phyloP scores from a whole-genome alignment of 2,329 filamentous ascomycete genomes.

The Metarhizium rileyi region DNA sequence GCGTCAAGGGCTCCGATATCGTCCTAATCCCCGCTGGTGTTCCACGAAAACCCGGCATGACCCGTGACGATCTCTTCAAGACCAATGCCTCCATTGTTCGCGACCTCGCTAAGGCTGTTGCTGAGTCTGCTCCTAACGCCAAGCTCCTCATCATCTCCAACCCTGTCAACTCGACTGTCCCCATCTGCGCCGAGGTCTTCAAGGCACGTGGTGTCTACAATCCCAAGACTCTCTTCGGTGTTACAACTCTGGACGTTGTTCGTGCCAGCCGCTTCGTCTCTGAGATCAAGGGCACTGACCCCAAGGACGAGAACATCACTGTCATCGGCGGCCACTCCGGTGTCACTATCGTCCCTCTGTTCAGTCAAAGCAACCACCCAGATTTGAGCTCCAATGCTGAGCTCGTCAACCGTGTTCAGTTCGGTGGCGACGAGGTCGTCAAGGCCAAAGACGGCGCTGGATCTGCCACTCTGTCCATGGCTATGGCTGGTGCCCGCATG shows the following conservation, averaged over 20 bases:
- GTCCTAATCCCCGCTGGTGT: constrained; percentile 98
- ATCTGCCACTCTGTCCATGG: constrained; percentile 97
- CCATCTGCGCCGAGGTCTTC: constrained; percentile 95
- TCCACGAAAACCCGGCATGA: constrained; percentile 99
- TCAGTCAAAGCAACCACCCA: constrained; percentile 85
- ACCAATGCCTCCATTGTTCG: constrained; percentile 99
- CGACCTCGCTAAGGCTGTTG: constrained; percentile 91
- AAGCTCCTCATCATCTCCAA: constrained; percentile 98
- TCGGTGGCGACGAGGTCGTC: constrained; percentile 98
- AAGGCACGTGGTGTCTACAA: constrained; percentile 95
- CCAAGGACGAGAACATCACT: constrained; percentile 85
- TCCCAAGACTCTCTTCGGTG: constrained; percentile 97
- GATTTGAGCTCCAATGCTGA: constrained; percentile 68
- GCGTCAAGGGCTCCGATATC: constrained; percentile 81
- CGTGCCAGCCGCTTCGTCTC: constrained; percentile 96
- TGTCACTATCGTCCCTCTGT: constrained; percentile 95
- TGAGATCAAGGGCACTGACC: constrained; percentile 84
- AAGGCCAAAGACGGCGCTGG: constrained; percentile 97
- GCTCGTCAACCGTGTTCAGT: constrained; percentile 92
- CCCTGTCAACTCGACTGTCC: constrained; percentile 99
- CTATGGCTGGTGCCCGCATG: constrained; percentile 77
- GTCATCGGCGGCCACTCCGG: constrained; percentile 96
- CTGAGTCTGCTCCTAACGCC: constrained; percentile 79
- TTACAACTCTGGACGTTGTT: constrained; percentile 98
- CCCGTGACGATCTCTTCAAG: constrained; percentile 99